Evolutionary conservation across 257 asterid species (phyloP).

Genomic region (Thymus quinquecostatus): DNA sequence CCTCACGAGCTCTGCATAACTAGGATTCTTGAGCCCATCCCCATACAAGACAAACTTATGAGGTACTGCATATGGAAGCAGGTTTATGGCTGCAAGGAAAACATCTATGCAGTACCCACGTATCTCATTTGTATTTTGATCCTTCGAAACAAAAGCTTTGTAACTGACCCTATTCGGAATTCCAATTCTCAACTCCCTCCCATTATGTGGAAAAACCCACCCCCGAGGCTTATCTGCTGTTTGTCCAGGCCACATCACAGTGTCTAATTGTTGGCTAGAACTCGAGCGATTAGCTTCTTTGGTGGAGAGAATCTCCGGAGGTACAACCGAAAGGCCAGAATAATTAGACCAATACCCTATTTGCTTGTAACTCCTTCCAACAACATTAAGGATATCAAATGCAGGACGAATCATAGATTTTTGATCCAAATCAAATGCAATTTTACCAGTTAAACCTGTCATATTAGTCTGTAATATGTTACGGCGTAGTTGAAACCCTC

Average conservation of each 20-base stretch:
- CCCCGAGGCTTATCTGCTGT: constrained; percentile 67
- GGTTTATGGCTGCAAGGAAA: constrained; percentile 64
- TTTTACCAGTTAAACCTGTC: constrained; percentile 71
- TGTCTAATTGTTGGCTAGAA: constrained; percentile 51
- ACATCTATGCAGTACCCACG: constrained; percentile 77
- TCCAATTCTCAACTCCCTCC: constrained; percentile 69
- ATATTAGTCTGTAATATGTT: constrained; percentile 54
- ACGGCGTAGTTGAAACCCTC: constrained; percentile 53
- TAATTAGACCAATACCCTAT: constrained; percentile 87
- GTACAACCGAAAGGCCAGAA: constrained; percentile 71
- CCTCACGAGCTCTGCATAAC: constrained; percentile 54
- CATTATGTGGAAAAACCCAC: constrained; percentile 76
- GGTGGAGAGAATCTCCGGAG: constrained; percentile 63
- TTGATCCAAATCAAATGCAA: constrained; percentile 48
- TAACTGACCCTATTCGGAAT: constrained; percentile 69
- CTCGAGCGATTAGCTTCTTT: constrained; percentile 57
- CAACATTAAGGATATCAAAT: constrained; percentile 69
- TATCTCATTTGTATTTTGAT: constrained; percentile 38
- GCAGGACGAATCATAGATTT: constrained; percentile 60
- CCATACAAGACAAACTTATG: constrained; percentile 66
- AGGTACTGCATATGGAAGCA: constrained; percentile 79
- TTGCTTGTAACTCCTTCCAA: constrained; percentile 51
- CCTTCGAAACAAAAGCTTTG: constrained; percentile 58
- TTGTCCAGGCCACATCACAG: constrained; percentile 75
- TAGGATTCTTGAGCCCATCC: constrained; percentile 69